These are phyloP conservation scores for Exophiala phaeomuriformis DNA, from an alignment of 2,329 filamentous ascomycete species.

Conservation along the genomic window DNA sequence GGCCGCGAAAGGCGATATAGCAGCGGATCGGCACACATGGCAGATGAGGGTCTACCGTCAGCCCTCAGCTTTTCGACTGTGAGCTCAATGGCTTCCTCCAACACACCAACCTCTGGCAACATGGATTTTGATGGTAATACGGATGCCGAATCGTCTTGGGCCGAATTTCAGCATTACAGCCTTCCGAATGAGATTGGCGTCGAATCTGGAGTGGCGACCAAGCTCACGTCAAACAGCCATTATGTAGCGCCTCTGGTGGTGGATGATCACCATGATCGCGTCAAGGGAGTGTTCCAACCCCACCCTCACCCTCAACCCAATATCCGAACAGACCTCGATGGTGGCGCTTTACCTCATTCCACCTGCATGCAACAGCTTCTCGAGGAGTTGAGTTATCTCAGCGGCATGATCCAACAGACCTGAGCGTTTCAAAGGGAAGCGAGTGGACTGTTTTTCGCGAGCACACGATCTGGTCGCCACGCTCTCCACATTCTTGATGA, in stretches of 20 bases:
- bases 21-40: conserved; percentile 26
- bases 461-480: too few species aligned
- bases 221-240: conserved; percentile 4
- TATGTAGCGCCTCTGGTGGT: conserved; percentile 8
- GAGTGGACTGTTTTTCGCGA: too few species aligned
- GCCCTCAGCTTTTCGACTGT: conserved; percentile 35
- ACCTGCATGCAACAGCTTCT: conserved; percentile 44
- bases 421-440: conserved; percentile 17
- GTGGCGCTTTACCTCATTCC: conserved; percentile 27
- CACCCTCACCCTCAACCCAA: conserved; percentile 2
- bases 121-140: conserved; percentile 12
- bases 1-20: conserved; percentile 2
- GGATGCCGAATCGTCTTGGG: conserved; percentile 13
- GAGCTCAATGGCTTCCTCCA: conserved; percentile 29
- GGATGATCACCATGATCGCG: conserved; percentile 20
- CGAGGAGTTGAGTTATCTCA: conserved; percentile 47
- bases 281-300: conserved; percentile 1
- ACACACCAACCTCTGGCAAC: conserved; percentile 15
- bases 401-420: conserved; percentile 37
- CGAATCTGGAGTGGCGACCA: conserved; percentile 20
- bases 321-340: neutral
- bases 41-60: conserved; percentile 23
- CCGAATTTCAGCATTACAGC: conserved; percentile 24
- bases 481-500: neutral
- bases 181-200: conserved; percentile 17